Evolutionary conservation across 345 rosid genomes (phyloP).

Genomic region (Pugionium dolabratum): DNA sequence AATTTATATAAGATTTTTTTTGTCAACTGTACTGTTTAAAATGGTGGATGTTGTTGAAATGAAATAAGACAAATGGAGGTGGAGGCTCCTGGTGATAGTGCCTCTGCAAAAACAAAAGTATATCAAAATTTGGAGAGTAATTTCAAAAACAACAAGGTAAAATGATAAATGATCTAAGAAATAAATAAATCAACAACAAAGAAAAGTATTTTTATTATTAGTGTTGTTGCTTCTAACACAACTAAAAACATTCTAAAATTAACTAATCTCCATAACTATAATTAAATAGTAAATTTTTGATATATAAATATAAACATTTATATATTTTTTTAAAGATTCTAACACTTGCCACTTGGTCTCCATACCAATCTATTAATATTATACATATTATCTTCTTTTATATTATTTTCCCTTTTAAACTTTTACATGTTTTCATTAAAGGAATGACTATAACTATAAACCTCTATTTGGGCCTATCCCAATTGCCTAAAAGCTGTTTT

Average conservation of each 20-base stretch:
- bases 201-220: background rate
- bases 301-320: too few species aligned
- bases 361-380: background rate
- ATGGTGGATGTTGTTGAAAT: constrained; percentile 43
- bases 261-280: too few species aligned
- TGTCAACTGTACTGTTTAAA: constrained; percentile 2
- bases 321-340: too few species aligned
- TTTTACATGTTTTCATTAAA: background rate
- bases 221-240: background rate
- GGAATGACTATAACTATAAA: background rate
- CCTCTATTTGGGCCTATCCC: background rate
- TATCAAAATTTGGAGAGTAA: constrained; percentile 26
- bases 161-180: too few species aligned
- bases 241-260: background rate
- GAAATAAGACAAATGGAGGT: constrained; percentile 56
- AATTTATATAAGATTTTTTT: background rate
- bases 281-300: too few species aligned
- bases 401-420: background rate
- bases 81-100: constrained; percentile 68
- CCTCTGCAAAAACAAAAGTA: constrained; percentile 42
- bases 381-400: background rate
- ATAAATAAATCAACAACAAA: background rate
- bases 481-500: too few species aligned
- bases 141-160: background rate
- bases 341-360: too few species aligned